Conservation (phyloP, 2,329 filamentous ascomycete species). For the Epichloe uncinata region DNA sequence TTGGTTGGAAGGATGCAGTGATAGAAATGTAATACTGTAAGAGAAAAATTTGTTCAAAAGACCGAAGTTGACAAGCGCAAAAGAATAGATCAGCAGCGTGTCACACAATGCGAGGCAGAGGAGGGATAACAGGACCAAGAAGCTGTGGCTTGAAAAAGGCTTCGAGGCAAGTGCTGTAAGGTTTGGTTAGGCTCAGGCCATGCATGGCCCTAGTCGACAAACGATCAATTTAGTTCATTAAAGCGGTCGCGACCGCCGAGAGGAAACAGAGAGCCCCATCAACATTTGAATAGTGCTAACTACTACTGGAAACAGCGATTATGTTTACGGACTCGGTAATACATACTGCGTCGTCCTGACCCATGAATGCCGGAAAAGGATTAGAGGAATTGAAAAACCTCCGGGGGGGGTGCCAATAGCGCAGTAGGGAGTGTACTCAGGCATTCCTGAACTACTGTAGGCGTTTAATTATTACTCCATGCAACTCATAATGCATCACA, state of each 20-base stretch:
- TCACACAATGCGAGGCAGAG: neutral
- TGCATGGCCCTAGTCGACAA: neutral
- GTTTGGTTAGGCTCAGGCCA: neutral
- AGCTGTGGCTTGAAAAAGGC: neutral
- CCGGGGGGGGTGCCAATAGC: neutral
- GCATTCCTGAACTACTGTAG: too few species aligned
- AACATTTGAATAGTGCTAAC: neutral
- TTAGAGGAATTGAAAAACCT: neutral
- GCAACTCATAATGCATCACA: too few species aligned
- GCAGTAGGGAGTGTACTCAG: neutral
- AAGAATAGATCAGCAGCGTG: neutral
- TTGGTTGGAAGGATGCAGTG: neutral
- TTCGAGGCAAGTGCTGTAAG: neutral
- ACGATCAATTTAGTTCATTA: neutral
- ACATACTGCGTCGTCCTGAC: neutral
- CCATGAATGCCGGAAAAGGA: constrained; percentile 5
- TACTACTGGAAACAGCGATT: constrained; percentile 3
- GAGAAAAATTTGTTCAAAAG: neutral
- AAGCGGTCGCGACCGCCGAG: neutral
- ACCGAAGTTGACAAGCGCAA: neutral
- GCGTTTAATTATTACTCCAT: too few species aligned
- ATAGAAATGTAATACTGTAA: neutral
- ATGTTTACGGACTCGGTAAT: neutral
- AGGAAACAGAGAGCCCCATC: neutral
- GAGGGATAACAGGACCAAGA: neutral